Conservation (phyloP, 768 basidiomycete species). For the Tephrocybe rancida region DNA sequence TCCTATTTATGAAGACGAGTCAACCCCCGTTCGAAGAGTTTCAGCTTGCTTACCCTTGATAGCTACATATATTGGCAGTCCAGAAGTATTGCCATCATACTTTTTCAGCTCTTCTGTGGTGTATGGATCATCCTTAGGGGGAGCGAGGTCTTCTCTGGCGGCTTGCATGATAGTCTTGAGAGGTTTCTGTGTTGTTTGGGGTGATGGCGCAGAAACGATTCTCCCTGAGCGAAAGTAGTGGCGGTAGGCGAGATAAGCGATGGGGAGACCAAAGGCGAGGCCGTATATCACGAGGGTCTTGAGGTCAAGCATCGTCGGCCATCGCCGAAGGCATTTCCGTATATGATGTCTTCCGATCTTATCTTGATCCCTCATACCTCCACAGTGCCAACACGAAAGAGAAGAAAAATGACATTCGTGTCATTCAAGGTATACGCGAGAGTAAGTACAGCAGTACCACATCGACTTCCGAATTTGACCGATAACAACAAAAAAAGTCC, state of each 20-base stretch:
- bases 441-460: too few species aligned
- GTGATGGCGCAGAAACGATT: constrained; percentile 18
- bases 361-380: constrained; percentile 40
- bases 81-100: constrained; percentile 68
- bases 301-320: constrained; percentile 21
- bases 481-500: too few species aligned
- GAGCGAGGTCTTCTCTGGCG: constrained; percentile 55
- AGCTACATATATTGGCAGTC: constrained; percentile 83
- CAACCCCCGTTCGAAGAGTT: too few species aligned
- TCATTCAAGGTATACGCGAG: too few species aligned
- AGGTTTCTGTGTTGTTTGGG: constrained; percentile 29
- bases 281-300: constrained; percentile 26
- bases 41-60: constrained; percentile 86
- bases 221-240: constrained; percentile 10
- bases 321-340: constrained; percentile 12
- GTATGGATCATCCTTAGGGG: constrained; percentile 81
- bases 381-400: too few species aligned
- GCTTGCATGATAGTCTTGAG: constrained; percentile 75
- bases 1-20: constrained; percentile 46
- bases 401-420: too few species aligned
- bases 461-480: too few species aligned
- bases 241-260: constrained; percentile 25
- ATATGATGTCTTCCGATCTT: neutral
- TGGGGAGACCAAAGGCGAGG: constrained; percentile 27
- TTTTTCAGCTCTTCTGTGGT: constrained; percentile 66